A percentile compares a stretch with the other conserved stretches of the same genome.
phyloP scores from a whole-genome alignment of 768 basidiomycete species.

The Panaeolus papilionaceus region DNA sequence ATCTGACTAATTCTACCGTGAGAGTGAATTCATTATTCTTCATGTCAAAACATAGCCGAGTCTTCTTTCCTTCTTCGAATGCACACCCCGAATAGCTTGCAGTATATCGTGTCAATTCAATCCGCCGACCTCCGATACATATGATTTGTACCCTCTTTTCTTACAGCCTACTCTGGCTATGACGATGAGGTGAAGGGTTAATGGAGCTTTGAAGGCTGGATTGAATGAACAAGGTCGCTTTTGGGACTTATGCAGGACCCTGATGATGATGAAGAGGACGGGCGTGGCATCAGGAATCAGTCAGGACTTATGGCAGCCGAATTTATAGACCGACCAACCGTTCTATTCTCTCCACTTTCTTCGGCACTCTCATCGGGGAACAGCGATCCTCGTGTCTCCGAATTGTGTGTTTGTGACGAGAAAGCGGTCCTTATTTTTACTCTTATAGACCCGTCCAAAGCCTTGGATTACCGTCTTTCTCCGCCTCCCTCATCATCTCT shows the following conservation, averaged over 20 bases:
- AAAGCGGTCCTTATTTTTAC: neutral
- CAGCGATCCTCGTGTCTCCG: neutral
- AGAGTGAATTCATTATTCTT: slow-evolving; percentile 1
- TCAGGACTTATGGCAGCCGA: slow-evolving; percentile 5
- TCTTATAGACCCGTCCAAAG: neutral
- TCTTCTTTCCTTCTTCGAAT: neutral
- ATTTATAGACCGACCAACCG: neutral
- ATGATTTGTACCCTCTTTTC: neutral
- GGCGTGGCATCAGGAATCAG: slow-evolving; percentile 1
- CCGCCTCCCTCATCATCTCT: neutral
- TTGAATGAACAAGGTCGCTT: neutral
- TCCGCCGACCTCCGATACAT: neutral
- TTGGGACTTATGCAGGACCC: neutral
- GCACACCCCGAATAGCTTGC: neutral
- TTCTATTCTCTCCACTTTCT: slow-evolving; percentile 3
- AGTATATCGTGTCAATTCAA: neutral
- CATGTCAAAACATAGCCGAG: slow-evolving; percentile 1
- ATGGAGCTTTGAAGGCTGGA: neutral
- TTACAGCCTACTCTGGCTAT: neutral
- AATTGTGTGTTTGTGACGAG: neutral
- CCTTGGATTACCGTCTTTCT: neutral
- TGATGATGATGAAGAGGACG: neutral
- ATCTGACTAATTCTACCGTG: neutral
- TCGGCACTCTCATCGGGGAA: neutral
- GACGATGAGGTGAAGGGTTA: neutral